These are phyloP conservation scores for Cymodocea nodosa DNA, from an alignment of 116 monocot species.

Conservation along the genomic window DNA sequence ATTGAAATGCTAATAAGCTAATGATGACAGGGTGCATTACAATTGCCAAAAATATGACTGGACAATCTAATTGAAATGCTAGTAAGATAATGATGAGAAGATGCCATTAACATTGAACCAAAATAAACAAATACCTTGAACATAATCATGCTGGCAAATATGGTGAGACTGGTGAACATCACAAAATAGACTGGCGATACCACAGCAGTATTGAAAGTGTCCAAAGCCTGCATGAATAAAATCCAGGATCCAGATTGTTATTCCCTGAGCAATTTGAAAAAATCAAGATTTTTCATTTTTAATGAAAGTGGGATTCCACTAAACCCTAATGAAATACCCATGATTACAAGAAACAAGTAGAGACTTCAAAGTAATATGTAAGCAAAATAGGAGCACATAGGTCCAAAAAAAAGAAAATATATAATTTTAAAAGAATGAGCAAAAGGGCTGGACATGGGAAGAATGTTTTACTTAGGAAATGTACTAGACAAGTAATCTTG, in stretches of 20 bases:
- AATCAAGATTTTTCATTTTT: not conserved
- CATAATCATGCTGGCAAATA: constrained; percentile 27
- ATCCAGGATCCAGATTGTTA: not conserved
- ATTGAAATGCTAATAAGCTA: not conserved
- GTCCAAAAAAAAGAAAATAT: no score
- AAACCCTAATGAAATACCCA: not conserved
- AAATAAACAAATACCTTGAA: constrained; percentile 15
- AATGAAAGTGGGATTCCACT: no score
- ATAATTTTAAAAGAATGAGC: no score
- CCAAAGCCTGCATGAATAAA: constrained; percentile 14
- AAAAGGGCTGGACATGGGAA: no score
- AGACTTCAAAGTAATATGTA: no score
- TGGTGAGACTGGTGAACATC: constrained; percentile 23
- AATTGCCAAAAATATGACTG: not conserved
- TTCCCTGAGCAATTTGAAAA: not conserved
- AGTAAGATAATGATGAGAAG: not conserved
- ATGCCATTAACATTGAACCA: not conserved
- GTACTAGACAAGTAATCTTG: no score
- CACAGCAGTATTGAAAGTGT: constrained; percentile 23
- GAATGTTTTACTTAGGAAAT: no score
- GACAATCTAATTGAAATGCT: no score
- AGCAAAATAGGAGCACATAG: no score
- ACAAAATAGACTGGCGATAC: constrained; percentile 24
- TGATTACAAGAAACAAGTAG: not conserved
- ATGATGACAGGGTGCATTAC: not conserved